Conservation (phyloP, 257 asterid genomes). For the Ligustrum vulgare region DNA sequence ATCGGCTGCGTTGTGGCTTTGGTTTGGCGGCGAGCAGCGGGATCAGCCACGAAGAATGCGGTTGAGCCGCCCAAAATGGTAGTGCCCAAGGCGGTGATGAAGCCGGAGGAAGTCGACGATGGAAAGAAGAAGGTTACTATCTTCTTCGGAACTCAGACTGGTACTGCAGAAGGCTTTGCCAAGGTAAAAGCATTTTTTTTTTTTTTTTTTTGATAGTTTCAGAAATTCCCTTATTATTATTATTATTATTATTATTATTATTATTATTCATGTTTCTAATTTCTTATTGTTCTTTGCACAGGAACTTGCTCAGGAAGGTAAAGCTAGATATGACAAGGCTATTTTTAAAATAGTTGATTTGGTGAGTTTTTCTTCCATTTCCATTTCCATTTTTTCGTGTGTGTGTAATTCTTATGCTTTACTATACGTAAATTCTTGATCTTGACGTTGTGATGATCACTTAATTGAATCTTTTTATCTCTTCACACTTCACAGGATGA, state of each 20-base stretch:
- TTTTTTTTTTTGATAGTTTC: neutral
- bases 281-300: neutral
- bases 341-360: neutral
- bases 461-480: slow-evolving; percentile 14
- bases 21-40: slow-evolving; percentile 66
- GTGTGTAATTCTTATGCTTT: neutral
- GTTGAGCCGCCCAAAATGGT: slow-evolving; percentile 50
- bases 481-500: slow-evolving; percentile 64
- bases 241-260: no score
- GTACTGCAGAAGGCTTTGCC: slow-evolving; percentile 99
- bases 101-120: slow-evolving; percentile 71
- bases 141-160: slow-evolving; percentile 94
- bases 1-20: slow-evolving; percentile 61
- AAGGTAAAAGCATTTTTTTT: slow-evolving; percentile 50
- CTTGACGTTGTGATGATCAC: slow-evolving; percentile 4
- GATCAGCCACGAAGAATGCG: slow-evolving; percentile 55
- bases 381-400: neutral
- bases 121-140: slow-evolving; percentile 79
- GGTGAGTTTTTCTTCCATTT: neutral
- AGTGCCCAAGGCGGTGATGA: slow-evolving; percentile 43
- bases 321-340: neutral
- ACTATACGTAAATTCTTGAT: neutral
- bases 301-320: slow-evolving; percentile 6
- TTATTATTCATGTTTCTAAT: neutral
- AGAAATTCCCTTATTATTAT: neutral